Base-by-base conservation (phyloP, 345 rosid species). In the Sonneratia alba region DNA sequence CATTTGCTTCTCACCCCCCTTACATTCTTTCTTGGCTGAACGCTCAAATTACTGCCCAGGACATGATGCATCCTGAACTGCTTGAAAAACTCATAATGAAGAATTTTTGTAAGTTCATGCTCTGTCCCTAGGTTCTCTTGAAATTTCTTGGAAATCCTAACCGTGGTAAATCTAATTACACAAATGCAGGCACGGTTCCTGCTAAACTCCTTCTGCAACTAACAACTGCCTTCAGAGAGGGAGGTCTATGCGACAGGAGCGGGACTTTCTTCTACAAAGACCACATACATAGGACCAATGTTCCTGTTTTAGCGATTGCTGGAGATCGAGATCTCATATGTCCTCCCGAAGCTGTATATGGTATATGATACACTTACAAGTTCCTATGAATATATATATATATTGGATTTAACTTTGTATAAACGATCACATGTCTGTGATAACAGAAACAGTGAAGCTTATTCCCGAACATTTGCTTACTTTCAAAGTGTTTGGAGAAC, bases 271-370 rank as follows among this genome's bases (percentile, higher is more conserved):
- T 74, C 62, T 91, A 89, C 87, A 91, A 93, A 81, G 83, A 88
- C 36, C 90, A 87, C 72, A 77, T 89, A 38, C 34, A 81, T 72
- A 89, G 82, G 85, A 81, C 84, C 88, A 87, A 74, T 53, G 89
- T 93, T 63, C 98, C 97, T 0, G 67, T 91, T 69, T 80, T 91
- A 72, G 97, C 96, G 19, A 68, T 88, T 68, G 96, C 96, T n/a
- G 96, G 87, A 43, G 94, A 93, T 82, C 86, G 82, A 78, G 98
- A 88, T 78, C 85, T 81, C 45, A 82, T 87, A 69, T 89, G 98
- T 69, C 98, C 96, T 15, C 90, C 91, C 0, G 91, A 87, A 51
- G 98, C 97, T 10, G 98, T 87, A 70, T 84, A 89, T 51, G 97
- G 98, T 88, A 85, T 42, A 48, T 15, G 62, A 27, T 42, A 11